Evolutionary conservation across 2,329 filamentous ascomycete genomes (phyloP).

Genomic region (Sporothrix phasma): DNA sequence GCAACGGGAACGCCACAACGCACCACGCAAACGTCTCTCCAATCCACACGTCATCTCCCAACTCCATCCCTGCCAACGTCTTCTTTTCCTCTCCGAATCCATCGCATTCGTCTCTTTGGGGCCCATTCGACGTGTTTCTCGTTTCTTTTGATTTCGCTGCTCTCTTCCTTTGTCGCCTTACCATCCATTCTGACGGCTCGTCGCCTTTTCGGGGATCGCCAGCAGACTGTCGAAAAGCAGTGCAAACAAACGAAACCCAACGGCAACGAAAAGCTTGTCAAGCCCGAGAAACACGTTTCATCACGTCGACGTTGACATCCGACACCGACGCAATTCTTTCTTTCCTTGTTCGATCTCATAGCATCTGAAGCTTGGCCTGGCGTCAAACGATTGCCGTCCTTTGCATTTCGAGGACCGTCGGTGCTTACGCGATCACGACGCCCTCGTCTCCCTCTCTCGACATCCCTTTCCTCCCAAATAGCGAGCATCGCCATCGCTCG

Average conservation of each 20-base stretch:
- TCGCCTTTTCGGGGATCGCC: not conserved
- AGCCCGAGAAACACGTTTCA: not conserved
- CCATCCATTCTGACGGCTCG: not conserved
- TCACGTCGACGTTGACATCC: not conserved
- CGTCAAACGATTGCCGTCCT: not conserved
- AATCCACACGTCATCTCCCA: constrained; percentile 6
- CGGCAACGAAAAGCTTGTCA: not conserved
- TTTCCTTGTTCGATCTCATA: not conserved
- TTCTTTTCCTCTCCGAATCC: not conserved
- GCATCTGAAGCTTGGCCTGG: not conserved
- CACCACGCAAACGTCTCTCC: not conserved
- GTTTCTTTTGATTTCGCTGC: too few species aligned
- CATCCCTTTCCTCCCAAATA: not conserved
- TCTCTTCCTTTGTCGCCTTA: not conserved
- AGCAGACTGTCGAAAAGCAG: not conserved
- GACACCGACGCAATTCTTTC: not conserved
- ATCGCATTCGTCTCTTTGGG: not conserved
- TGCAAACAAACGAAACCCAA: not conserved
- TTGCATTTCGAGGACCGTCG: not conserved
- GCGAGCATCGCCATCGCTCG: not conserved
- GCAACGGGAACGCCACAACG: too few species aligned
- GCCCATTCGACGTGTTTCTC: not conserved
- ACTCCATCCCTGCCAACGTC: constrained; percentile 5
- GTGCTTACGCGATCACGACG: not conserved
- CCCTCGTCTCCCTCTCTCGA: not conserved